Percentiles rank a stretch among this genome's conserved stretches.
phyloP scores from a whole-genome alignment of 176 grass and related monocot genomes.

The Aegilops speltoides region DNA sequence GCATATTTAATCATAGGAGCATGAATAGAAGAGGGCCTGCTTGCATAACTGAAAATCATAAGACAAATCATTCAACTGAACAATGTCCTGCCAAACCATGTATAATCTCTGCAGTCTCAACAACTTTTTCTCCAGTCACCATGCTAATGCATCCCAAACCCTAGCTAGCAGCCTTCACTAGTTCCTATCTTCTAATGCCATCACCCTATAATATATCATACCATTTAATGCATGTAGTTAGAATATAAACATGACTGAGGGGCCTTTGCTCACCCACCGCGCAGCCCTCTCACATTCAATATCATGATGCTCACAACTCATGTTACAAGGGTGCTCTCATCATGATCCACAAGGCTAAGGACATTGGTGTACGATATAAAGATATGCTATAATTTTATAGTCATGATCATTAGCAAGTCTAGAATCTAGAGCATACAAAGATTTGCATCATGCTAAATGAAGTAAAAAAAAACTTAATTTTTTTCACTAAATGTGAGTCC shows the following conservation, averaged over 20 bases:
- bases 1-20: neutral
- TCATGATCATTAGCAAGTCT: no score
- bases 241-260: conserved; percentile 59
- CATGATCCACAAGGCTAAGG: neutral
- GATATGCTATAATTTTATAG: no score
- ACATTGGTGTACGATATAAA: neutral
- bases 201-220: conserved; percentile 22
- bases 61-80: neutral
- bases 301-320: conserved; percentile 55
- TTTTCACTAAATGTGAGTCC: neutral
- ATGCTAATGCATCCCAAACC: neutral
- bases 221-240: conserved; percentile 53
- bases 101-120: neutral
- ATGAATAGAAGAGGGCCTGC: neutral
- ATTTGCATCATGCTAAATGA: no score
- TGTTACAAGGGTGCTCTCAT: conserved; percentile 22
- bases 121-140: neutral
- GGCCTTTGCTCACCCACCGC: conserved; percentile 27
- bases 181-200: conserved; percentile 10
- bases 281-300: conserved; percentile 45
- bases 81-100: neutral
- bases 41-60: neutral
- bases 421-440: no score
- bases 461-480: no score
- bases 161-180: neutral